A percentile compares a stretch with the other conserved stretches of the same genome.
phyloP scores from a whole-genome alignment of 345 rosid species.

The Murraya paniculata region DNA sequence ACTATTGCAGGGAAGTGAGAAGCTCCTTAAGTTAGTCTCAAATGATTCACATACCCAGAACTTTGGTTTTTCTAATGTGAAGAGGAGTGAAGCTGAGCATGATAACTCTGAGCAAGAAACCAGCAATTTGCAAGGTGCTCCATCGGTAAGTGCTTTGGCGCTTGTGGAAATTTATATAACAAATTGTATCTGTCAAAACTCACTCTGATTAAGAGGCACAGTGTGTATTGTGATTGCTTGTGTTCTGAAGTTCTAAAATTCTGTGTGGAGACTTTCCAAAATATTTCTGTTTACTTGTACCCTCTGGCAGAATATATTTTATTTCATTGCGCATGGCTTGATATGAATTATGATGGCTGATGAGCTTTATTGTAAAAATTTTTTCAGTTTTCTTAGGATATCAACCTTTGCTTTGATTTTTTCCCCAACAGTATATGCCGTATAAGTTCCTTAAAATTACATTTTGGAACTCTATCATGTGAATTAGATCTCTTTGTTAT shows the following conservation, averaged over 20 bases:
- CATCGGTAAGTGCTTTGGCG: constrained; percentile 45
- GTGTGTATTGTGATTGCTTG: background rate
- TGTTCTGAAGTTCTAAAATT: background rate
- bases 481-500: background rate
- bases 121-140: constrained; percentile 20
- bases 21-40: constrained; percentile 70
- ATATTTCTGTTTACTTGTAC: background rate
- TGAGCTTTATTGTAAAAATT: background rate
- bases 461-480: background rate
- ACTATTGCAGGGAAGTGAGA: constrained; percentile 78
- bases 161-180: background rate
- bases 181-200: background rate
- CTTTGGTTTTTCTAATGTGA: constrained; percentile 12
- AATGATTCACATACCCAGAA: constrained; percentile 36
- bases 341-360: background rate
- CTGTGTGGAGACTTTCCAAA: too few species aligned
- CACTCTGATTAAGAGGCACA: background rate
- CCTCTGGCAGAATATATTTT: too few species aligned
- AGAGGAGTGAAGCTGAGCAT: constrained; percentile 21
- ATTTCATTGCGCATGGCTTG: too few species aligned
- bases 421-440: background rate
- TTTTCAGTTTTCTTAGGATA: background rate
- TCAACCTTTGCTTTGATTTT: background rate
- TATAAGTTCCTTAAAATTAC: background rate
- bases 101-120: constrained; percentile 20